These are phyloP conservation scores for Fusarium beomiforme DNA, from an alignment of 2,329 filamentous ascomycete species.

Conservation along the genomic window DNA sequence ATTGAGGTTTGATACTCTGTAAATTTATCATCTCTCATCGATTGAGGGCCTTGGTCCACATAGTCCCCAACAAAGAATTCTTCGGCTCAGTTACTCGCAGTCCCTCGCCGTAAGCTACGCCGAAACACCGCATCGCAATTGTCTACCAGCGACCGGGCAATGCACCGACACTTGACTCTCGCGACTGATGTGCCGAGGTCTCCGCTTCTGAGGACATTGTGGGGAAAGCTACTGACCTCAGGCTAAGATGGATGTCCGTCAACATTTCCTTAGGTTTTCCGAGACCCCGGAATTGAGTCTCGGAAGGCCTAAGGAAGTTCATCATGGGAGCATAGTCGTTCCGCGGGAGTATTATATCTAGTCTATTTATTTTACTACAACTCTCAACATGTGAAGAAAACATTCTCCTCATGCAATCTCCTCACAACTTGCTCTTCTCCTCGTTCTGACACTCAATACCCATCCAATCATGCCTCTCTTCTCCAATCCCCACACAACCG, in stretches of 20 bases:
- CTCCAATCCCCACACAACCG: conserved; percentile 32
- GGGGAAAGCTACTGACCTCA: conserved; percentile 16
- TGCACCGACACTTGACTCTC: conserved; percentile 32
- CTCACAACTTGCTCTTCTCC: not conserved
- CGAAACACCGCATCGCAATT: conserved; percentile 35
- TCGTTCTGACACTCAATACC: not conserved
- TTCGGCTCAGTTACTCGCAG: not conserved
- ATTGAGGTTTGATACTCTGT: not conserved
- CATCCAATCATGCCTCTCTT: conserved; percentile 20
- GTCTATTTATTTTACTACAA: not conserved
- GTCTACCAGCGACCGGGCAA: conserved; percentile 36
- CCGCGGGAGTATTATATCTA: not conserved
- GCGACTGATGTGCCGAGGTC: conserved; percentile 41
- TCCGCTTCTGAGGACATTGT: conserved; percentile 33
- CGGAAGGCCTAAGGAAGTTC: not conserved
- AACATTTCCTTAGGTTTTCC: too few species aligned
- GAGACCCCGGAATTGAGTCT: too few species aligned
- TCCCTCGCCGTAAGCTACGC: conserved; percentile 41
- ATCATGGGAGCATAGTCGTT: conserved; percentile 1
- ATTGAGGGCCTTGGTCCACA: not conserved
- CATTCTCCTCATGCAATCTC: conserved; percentile 9
- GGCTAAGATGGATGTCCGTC: not conserved
- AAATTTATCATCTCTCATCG: not conserved
- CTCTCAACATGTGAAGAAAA: conserved; percentile 27
- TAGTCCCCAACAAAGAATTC: not conserved